Base-by-base conservation (phyloP, 2,329 filamentous ascomycete genomes). In the Exophiala xenobiotica region DNA sequence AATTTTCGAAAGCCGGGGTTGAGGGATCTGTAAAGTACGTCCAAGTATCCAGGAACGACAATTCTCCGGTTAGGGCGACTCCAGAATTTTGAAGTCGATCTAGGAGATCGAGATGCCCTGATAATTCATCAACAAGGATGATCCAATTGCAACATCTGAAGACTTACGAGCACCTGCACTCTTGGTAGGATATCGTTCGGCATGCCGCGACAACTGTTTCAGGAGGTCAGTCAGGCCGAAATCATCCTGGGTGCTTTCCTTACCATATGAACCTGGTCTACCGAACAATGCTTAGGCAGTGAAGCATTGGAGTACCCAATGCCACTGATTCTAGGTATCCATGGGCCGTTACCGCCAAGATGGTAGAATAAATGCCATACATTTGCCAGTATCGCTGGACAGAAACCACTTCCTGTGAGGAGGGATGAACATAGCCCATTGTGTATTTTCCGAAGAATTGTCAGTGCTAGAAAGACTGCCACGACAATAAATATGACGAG, bases 191-290 rank as follows among this genome's bases (percentile, higher is more conserved):
- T 80, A 82, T 61, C 80, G 68, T 61, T 81, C 80, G 18, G 70
- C 77, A 67, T 83, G 80, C 33, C 80, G 72, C 16, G 79, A 77
- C 68, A 82, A 76, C 77, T 80, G 57, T 18, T 11, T 18, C 19
- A 0, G 20, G 49, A 11, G 52, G 49, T 37, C 37, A 7, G 9
- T 27, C 8, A n/a, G 1, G 20, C 41, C 11, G 39, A 23, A 12
- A 26, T 22, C n/a, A 41, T n/a, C n/a, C 22, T 29, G 26, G 4
- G 7, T 18, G 24, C 14, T 23, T 22, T 43, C 38, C 61, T 51
- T 66, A 79, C 77, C 78, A 82, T 77, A 64, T 82, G 79, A n/a
- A 81, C 73, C 61, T 82, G 78, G 50, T 80, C 75, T 5, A 82
- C 69, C 12, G 65, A 61, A 59, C 79, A 82, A 2, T 71, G 72